Conservation (phyloP, 1,284 basidiomycete species). For the Apiotrichum domesticum region DNA sequence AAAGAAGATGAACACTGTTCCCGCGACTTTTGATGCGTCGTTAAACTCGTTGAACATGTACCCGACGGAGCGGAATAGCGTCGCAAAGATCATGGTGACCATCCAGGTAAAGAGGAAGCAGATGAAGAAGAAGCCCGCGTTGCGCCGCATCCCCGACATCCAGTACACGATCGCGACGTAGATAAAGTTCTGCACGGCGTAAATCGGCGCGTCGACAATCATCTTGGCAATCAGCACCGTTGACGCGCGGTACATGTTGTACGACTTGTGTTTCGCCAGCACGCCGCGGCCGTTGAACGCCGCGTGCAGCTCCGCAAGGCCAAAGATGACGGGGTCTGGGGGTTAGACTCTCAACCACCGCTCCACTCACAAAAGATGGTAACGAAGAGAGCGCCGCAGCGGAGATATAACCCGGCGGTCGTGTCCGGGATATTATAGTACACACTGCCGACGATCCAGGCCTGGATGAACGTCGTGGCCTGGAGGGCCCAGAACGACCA, state of each 20-base stretch:
- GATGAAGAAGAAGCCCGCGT: conserved; percentile 40
- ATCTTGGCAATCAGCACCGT: conserved; percentile 57
- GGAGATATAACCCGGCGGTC: conserved; percentile 59
- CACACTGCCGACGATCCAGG: conserved; percentile 58
- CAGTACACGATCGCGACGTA: conserved; percentile 46
- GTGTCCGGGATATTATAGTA: conserved; percentile 60
- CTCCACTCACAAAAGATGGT: conserved; percentile 36
- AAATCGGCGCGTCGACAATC: conserved; percentile 52
- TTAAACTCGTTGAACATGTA: conserved; percentile 34
- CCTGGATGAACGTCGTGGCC: conserved; percentile 29
- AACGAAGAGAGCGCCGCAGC: conserved; percentile 61
- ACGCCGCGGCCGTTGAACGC: conserved; percentile 68
- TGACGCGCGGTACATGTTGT: conserved; percentile 46
- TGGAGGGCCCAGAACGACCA: conserved; percentile 34
- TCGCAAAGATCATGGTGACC: conserved; percentile 22
- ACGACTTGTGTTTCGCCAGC: conserved; percentile 53
- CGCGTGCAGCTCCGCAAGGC: conserved; percentile 62
- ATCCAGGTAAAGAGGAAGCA: conserved; percentile 28
- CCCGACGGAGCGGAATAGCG: conserved; percentile 35
- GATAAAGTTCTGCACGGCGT: conserved; percentile 39
- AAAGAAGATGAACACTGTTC: conserved; percentile 28
- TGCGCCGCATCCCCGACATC: conserved; percentile 25
- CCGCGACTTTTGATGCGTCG: conserved; percentile 36
- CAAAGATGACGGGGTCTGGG: conserved; percentile 47
- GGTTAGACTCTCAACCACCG: neutral